Conservation (phyloP, 2,329 filamentous ascomycete genomes). For the Westerdykella ornata region DNA sequence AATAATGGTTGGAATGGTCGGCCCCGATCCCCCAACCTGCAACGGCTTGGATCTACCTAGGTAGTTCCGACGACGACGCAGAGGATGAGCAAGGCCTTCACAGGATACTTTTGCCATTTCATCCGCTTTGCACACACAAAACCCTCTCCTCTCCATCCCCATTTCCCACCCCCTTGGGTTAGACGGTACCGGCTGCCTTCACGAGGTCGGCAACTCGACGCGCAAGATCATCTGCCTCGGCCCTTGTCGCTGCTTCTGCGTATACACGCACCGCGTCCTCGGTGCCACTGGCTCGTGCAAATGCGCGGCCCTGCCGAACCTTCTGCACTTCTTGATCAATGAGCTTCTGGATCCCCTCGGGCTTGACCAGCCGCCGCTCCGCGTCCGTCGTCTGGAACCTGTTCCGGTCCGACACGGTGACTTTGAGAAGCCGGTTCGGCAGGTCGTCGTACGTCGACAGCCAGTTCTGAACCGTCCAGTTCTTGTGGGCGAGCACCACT, state of each 20-base stretch:
- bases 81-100: no score
- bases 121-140: neutral
- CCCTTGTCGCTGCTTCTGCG: conserved; percentile 82
- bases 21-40: no score
- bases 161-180: conserved; percentile 3
- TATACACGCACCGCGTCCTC: conserved; percentile 96
- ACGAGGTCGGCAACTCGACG: conserved; percentile 73
- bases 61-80: no score
- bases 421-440: conserved; percentile 88
- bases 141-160: neutral
- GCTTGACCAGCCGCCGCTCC: conserved; percentile 77
- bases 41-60: no score
- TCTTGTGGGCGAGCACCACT: conserved; percentile 91
- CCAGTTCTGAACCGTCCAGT: conserved; percentile 87
- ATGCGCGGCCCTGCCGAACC: conserved; percentile 81
- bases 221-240: conserved; percentile 85
- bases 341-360: conserved; percentile 69
- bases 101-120: neutral
- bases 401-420: conserved; percentile 81
- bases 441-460: conserved; percentile 87
- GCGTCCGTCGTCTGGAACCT: conserved; percentile 89
- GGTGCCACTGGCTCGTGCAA: conserved; percentile 87
- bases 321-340: conserved; percentile 86
- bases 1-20: no score
- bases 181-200: conserved; percentile 38